Percentiles rank a stretch among this genome's conserved stretches.
These are phyloP conservation scores for Tuber umbilicatum DNA, from an alignment of 495 filamentous ascomycete species.

Conservation along the genomic window DNA sequence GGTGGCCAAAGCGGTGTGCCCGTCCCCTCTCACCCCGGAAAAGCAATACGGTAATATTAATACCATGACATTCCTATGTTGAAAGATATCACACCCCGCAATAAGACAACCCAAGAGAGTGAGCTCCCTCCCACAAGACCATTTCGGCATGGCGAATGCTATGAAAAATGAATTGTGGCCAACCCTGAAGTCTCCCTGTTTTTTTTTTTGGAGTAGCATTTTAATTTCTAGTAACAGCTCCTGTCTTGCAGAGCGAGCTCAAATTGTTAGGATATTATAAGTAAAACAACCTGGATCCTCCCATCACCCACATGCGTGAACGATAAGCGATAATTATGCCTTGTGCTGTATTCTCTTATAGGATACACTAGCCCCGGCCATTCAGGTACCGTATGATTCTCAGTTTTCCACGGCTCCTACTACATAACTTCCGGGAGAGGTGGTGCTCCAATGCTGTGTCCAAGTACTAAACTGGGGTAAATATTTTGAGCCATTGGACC, in stretches of 20 bases:
- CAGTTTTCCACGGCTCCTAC: neutral
- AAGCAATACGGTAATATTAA: neutral
- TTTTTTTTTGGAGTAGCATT: neutral
- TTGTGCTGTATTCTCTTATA: neutral
- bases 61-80: neutral
- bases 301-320: neutral
- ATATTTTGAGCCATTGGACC: neutral
- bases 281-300: neutral
- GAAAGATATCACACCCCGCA: neutral
- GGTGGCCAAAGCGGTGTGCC: neutral
- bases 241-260: neutral
- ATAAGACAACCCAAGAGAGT: neutral
- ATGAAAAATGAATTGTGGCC: neutral
- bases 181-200: neutral
- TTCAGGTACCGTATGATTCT: neutral
- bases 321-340: neutral
- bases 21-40: neutral
- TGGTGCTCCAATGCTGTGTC: neutral
- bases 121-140: neutral
- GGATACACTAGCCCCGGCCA: neutral
- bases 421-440: neutral
- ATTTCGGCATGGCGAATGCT: neutral
- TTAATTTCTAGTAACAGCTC: neutral
- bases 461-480: neutral
- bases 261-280: neutral